These are phyloP conservation scores for Coprinopsis sp. DNA, from an alignment of 768 basidiomycete species.

Conservation along the genomic window DNA sequence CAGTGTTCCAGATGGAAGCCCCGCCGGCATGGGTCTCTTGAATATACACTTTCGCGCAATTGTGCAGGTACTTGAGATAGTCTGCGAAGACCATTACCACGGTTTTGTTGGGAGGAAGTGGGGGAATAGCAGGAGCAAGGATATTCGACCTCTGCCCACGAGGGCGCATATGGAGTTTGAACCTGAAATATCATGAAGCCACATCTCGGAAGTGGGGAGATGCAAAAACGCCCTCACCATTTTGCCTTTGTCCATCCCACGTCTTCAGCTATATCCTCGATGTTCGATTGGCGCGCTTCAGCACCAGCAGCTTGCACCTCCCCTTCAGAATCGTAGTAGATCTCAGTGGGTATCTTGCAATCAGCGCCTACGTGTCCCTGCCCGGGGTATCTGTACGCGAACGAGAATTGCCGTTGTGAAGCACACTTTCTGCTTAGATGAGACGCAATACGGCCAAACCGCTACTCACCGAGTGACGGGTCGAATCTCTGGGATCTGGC, in stretches of 20 bases:
- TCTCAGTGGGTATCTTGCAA: conserved; percentile 43
- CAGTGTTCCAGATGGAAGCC: conserved; percentile 3
- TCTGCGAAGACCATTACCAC: conserved; percentile 43
- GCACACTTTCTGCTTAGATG: no score
- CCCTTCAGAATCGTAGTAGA: conserved; percentile 40
- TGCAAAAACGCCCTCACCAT: conserved; percentile 32
- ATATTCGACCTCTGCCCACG: background rate
- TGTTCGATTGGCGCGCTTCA: conserved; percentile 34
- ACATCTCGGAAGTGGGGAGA: background rate
- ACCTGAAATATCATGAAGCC: conserved; percentile 15
- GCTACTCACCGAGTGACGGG: no score
- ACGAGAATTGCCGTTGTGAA: no score
- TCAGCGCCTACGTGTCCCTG: conserved; percentile 37
- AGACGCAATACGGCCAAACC: no score
- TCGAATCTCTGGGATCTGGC: conserved; percentile 29
- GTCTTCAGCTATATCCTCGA: conserved; percentile 35
- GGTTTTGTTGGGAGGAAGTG: conserved; percentile 31
- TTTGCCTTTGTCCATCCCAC: conserved; percentile 43
- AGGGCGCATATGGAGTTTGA: conserved; percentile 22
- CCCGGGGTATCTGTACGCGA: conserved; percentile 34
- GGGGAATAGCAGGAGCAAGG: conserved; percentile 9
- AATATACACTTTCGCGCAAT: conserved; percentile 11
- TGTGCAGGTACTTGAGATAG: conserved; percentile 44
- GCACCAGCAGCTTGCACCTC: conserved; percentile 37
- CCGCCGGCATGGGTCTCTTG: conserved; percentile 11